Conservation (phyloP, 108 stramenopile genomes). For the Nitzschia putrida region DNA sequence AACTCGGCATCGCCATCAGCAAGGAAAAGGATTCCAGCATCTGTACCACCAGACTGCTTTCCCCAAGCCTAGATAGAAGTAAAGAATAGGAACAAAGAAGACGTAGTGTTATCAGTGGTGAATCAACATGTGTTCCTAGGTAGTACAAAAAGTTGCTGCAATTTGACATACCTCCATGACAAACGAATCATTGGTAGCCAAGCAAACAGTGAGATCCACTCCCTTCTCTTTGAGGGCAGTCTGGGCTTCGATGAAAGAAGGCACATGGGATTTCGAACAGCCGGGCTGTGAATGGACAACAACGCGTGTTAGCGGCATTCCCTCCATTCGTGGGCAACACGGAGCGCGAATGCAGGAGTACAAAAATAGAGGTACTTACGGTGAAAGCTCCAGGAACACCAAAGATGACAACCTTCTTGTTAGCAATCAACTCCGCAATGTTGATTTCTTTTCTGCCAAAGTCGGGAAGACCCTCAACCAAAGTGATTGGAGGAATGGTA, state of each 20-base stretch:
- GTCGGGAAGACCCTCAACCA: slow-evolving; percentile 64
- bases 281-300: slow-evolving; percentile 18
- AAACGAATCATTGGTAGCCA: slow-evolving; percentile 86
- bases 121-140: no score
- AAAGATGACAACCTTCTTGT: slow-evolving; percentile 87
- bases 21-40: slow-evolving; percentile 78
- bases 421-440: slow-evolving; percentile 62
- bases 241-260: slow-evolving; percentile 78
- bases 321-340: no score
- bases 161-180: slow-evolving; percentile 72
- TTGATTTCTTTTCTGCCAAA: slow-evolving; percentile 57
- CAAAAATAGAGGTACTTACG: slow-evolving; percentile 17
- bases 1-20: slow-evolving; percentile 70
- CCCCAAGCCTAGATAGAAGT: slow-evolving; percentile 69
- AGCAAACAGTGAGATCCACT: slow-evolving; percentile 80
- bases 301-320: no score
- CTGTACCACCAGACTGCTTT: slow-evolving; percentile 68
- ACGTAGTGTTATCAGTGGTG: no score
- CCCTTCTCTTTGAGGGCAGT: slow-evolving; percentile 82
- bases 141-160: no score
- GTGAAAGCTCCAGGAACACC: slow-evolving; percentile 93
- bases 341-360: neutral
- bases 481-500: slow-evolving; percentile 57
- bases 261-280: slow-evolving; percentile 84
- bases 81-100: neutral